These are phyloP conservation scores for Colletotrichum tanaceti DNA, from an alignment of 2,329 filamentous ascomycete species.

Conservation along the genomic window DNA sequence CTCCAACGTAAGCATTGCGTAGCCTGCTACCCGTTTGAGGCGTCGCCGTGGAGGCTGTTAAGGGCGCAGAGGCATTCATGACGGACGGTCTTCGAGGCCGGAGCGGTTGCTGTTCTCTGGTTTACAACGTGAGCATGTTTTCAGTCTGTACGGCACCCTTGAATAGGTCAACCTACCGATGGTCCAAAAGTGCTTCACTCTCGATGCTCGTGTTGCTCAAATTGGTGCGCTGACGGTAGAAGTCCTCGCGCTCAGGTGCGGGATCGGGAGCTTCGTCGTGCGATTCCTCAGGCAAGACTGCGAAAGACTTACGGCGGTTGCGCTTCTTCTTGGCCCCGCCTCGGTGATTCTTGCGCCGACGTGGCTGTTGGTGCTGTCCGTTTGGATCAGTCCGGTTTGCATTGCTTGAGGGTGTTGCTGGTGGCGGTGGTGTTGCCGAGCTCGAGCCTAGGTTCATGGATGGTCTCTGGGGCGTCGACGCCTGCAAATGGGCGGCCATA, in stretches of 20 bases:
- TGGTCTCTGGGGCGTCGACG: conserved; percentile 27
- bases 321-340: conserved; percentile 83
- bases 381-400: conserved; percentile 33
- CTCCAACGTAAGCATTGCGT: conserved; percentile 48
- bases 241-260: conserved; percentile 52
- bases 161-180: conserved; percentile 67
- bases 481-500: conserved; percentile 41
- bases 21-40: conserved; percentile 43
- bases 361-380: conserved; percentile 39
- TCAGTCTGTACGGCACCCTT: conserved; percentile 10
- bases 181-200: conserved; percentile 87
- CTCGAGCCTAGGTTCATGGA: conserved; percentile 36
- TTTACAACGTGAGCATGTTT: conserved; percentile 30
- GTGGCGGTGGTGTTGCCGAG: conserved; percentile 35
- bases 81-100: conserved; percentile 72
- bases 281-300: conserved; percentile 68
- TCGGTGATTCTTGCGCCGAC: conserved; percentile 76
- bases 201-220: conserved; percentile 88
- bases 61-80: conserved; percentile 51
- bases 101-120: conserved; percentile 69
- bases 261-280: conserved; percentile 51
- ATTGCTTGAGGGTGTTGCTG: conserved; percentile 24
- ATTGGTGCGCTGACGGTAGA: conserved; percentile 67
- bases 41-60: conserved; percentile 42
- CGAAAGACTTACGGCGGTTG: conserved; percentile 83